Percentiles rank a stretch among this genome's conserved stretches.
phyloP scores from a whole-genome alignment of 108 stramenopile species.

The Cyclostephanos tholiformis region DNA sequence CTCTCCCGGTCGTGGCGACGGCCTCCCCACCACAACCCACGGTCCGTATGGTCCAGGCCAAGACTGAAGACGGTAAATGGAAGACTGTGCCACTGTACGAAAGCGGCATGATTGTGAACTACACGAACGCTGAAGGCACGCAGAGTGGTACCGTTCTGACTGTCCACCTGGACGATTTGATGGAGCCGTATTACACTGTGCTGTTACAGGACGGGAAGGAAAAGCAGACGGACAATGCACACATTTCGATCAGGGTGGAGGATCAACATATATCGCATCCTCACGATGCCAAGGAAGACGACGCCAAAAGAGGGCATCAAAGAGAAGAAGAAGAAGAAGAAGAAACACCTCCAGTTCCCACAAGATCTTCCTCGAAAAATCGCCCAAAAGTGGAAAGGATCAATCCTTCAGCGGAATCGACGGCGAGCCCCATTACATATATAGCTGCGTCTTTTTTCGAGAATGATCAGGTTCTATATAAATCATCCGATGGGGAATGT shows the following conservation, averaged over 20 bases:
- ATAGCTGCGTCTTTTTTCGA: constrained; percentile 16
- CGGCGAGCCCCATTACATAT: not conserved
- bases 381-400: not conserved
- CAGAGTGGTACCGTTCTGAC: constrained; percentile 20
- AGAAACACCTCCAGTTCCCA: not conserved
- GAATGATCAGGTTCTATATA: constrained; percentile 38
- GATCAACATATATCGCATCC: not conserved
- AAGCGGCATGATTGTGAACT: constrained; percentile 26
- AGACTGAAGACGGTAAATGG: constrained; percentile 41
- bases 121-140: constrained; percentile 35
- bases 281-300: not conserved
- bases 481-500: constrained; percentile 43
- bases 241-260: constrained; percentile 25
- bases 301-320: not conserved
- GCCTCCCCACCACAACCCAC: constrained; percentile 22
- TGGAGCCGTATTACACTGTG: constrained; percentile 55
- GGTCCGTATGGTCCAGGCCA: constrained; percentile 47
- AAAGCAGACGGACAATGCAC: constrained; percentile 61
- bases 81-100: constrained; percentile 42
- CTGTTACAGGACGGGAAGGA: constrained; percentile 49
- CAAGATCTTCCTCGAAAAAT: not conserved
- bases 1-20: not conserved
- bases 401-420: constrained; percentile 18
- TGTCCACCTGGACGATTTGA: constrained; percentile 51
- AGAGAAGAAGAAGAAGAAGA: not conserved